Percentiles rank a stretch among this genome's conserved stretches.
These are phyloP conservation scores for Pascua sp. DNA, from an alignment of 1,284 basidiomycete species.

Conservation along the genomic window DNA sequence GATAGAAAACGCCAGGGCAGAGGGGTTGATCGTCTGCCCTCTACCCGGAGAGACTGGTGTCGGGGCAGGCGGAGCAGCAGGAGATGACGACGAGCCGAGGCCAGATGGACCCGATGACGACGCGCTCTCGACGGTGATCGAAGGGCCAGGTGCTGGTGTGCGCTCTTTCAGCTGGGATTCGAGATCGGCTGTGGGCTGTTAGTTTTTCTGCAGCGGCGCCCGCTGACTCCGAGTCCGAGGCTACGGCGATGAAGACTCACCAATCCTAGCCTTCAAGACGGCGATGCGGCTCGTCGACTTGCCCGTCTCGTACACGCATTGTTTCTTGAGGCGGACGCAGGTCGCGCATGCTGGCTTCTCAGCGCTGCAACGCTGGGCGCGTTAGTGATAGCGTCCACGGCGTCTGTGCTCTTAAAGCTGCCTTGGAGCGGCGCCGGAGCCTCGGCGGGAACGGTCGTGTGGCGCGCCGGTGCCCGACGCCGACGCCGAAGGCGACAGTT, in stretches of 20 bases:
- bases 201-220: background rate
- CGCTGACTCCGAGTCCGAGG: background rate
- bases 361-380: slow-evolving; percentile 25
- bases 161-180: slow-evolving; percentile 13
- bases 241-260: slow-evolving; percentile 6
- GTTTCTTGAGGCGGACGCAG: slow-evolving; percentile 24
- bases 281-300: slow-evolving; percentile 26
- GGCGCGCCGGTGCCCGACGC: too few relatives aligned
- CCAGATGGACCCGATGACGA: background rate
- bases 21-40: slow-evolving; percentile 5
- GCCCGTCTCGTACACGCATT: slow-evolving; percentile 30
- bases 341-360: slow-evolving; percentile 29
- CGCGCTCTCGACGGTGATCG: too few relatives aligned
- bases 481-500: background rate
- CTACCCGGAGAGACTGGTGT: background rate
- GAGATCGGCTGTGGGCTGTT: slow-evolving; percentile 15
- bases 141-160: background rate
- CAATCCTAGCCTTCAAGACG: slow-evolving; percentile 25
- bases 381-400: background rate
- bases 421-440: too few relatives aligned
- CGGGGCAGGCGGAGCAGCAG: background rate
- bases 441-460: background rate
- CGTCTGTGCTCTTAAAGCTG: background rate
- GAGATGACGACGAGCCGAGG: background rate
- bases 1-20: slow-evolving; percentile 4